Percentiles rank a stretch among this genome's conserved stretches.
These are phyloP conservation scores for Polygonum aviculare DNA, from an alignment of 148 eudicot genomes.

Conservation along the genomic window DNA sequence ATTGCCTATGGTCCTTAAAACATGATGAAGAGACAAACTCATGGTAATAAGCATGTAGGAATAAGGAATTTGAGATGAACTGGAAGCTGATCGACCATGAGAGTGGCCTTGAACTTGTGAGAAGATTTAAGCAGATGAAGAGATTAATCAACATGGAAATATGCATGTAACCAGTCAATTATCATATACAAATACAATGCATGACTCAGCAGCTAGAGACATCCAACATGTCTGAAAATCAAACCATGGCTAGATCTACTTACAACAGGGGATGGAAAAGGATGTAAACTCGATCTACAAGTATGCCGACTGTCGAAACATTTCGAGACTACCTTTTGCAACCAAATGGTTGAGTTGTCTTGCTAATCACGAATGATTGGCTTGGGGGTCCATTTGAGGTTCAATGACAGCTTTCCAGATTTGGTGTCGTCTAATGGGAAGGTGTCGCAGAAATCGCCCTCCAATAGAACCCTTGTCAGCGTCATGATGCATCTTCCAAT, in stretches of 20 bases:
- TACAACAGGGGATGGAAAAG: not conserved
- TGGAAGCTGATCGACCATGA: too few species aligned
- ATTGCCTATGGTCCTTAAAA: too few species aligned
- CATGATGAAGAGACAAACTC: too few species aligned
- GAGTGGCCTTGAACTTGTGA: too few species aligned
- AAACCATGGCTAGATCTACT: not conserved
- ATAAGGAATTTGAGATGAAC: too few species aligned
- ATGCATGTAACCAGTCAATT: not conserved
- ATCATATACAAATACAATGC: not conserved
- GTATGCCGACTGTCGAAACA: not conserved
- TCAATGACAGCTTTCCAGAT: constrained; percentile 30
- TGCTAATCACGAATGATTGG: constrained; percentile 22
- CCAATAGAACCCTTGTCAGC: constrained; percentile 32
- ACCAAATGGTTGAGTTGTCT: not conserved
- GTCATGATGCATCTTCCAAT: constrained; percentile 39
- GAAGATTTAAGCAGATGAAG: too few species aligned
- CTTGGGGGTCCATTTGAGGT: constrained; percentile 40
- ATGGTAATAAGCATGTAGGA: too few species aligned
- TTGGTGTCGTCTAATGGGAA: constrained; percentile 33
- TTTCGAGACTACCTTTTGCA: not conserved
- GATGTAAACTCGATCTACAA: not conserved
- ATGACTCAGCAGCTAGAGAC: not conserved
- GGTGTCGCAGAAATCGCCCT: constrained; percentile 33
- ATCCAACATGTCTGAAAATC: not conserved
- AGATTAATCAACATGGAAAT: not conserved